Evolutionary conservation across 1,284 basidiomycete species (phyloP).

Genomic region (Pseudozyma thailandica): DNA sequence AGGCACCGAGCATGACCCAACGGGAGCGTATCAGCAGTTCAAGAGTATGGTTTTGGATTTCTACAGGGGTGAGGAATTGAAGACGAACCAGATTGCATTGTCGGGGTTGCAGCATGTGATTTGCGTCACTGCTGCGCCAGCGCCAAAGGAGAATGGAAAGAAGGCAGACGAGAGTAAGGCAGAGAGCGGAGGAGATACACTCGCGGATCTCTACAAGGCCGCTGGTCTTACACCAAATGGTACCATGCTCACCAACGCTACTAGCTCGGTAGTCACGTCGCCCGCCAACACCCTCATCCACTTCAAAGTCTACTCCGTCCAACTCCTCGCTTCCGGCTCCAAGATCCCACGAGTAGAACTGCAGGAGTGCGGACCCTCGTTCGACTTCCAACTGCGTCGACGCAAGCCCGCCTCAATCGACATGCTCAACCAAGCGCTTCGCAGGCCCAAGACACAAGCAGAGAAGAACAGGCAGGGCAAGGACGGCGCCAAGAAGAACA

Average conservation of each 20-base stretch:
- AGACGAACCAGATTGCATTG: constrained; percentile 81
- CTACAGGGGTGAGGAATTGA: constrained; percentile 81
- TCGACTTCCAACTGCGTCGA: constrained; percentile 84
- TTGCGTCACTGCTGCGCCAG: constrained; percentile 64
- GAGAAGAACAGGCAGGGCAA: constrained; percentile 75
- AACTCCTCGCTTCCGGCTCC: constrained; percentile 75
- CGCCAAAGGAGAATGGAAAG: neutral
- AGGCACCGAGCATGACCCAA: constrained; percentile 41
- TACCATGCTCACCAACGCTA: constrained; percentile 68
- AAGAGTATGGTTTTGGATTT: constrained; percentile 89
- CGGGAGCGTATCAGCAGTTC: constrained; percentile 70
- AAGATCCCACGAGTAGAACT: constrained; percentile 75
- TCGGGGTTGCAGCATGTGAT: constrained; percentile 89
- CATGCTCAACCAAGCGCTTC: constrained; percentile 82
- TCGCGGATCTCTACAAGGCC: constrained; percentile 57
- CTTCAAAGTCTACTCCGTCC: constrained; percentile 85
- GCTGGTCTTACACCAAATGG: constrained; percentile 60
- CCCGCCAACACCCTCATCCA: constrained; percentile 79
- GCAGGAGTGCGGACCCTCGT: constrained; percentile 87
- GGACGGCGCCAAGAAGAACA: constrained; percentile 79
- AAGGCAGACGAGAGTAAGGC: neutral
- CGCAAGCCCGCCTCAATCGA: constrained; percentile 81
- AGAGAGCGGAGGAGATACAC: constrained; percentile 11
- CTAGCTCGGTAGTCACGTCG: constrained; percentile 68
- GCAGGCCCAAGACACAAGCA: constrained; percentile 86